phyloP scores from a whole-genome alignment of 768 basidiomycete genomes.

The Tremella mesenterica region DNA sequence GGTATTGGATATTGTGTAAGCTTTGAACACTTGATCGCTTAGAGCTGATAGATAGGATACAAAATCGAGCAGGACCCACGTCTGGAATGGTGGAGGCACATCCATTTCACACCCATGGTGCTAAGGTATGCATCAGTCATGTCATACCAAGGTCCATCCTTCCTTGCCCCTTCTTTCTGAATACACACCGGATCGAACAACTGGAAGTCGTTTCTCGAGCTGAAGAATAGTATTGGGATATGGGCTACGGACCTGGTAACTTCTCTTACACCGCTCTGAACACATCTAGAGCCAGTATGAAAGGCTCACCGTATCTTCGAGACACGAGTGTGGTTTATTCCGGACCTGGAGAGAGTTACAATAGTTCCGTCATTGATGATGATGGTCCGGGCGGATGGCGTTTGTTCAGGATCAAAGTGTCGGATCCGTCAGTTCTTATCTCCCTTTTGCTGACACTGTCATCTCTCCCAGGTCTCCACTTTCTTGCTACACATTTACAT shows the following conservation, averaged over 20 bases:
- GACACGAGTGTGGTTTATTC: constrained; percentile 8
- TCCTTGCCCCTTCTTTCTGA: background rate
- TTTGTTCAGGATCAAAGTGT: constrained; percentile 4
- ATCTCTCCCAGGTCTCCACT: too few relatives aligned
- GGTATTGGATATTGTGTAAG: constrained; percentile 7
- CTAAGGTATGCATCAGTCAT: background rate
- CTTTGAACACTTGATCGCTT: background rate
- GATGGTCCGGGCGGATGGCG: constrained; percentile 6
- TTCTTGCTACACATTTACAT: too few relatives aligned
- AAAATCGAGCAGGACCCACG: background rate
- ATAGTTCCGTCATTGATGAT: background rate
- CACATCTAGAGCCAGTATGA: background rate
- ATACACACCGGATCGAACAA: background rate
- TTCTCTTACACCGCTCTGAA: constrained; percentile 8
- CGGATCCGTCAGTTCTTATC: background rate
- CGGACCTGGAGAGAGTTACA: constrained; percentile 8
- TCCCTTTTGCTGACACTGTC: too few relatives aligned
- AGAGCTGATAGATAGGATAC: background rate
- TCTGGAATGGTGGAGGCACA: constrained; percentile 10
- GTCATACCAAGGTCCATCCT: background rate
- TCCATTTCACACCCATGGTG: constrained; percentile 12
- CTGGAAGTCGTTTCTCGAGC: too few relatives aligned
- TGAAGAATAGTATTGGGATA: constrained; percentile 11
- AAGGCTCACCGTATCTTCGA: constrained; percentile 2
- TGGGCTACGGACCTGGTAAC: constrained; percentile 7